Evolutionary conservation across 257 asterid genomes (phyloP).

Genomic region (Ehretia macrophylla): DNA sequence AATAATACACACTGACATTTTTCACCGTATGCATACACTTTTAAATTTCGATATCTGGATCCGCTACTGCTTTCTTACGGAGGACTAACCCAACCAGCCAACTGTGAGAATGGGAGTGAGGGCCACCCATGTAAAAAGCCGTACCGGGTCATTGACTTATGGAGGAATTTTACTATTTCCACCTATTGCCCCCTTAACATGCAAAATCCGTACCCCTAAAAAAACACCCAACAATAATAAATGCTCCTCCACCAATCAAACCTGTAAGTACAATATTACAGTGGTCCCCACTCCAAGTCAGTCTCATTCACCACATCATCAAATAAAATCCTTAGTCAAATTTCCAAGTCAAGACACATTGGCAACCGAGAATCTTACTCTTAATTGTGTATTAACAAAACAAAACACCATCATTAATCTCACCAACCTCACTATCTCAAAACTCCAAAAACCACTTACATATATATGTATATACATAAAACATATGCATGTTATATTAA

Average conservation of each 20-base stretch:
- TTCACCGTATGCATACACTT: no score
- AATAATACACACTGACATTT: no score
- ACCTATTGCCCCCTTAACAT: no score
- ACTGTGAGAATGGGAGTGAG: no score
- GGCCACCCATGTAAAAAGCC: no score
- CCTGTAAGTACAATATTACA: neutral
- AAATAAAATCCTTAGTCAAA: neutral
- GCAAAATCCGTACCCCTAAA: no score
- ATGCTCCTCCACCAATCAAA: neutral
- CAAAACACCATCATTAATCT: constrained; percentile 9
- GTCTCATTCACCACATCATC: neutral
- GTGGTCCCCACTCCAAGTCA: neutral
- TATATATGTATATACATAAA: neutral
- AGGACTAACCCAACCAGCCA: no score
- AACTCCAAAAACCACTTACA: neutral
- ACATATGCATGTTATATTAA: no score
- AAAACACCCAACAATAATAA: neutral
- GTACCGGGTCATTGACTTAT: no score
- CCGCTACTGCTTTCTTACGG: no score
- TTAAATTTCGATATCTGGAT: no score
- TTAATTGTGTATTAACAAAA: constrained; percentile 1
- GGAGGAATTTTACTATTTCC: no score
- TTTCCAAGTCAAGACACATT: constrained; percentile 3
- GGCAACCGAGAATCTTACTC: constrained; percentile 21
- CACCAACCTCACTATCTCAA: neutral